phyloP scores from a whole-genome alignment of 768 basidiomycete genomes.

The Serpula lacrymans region DNA sequence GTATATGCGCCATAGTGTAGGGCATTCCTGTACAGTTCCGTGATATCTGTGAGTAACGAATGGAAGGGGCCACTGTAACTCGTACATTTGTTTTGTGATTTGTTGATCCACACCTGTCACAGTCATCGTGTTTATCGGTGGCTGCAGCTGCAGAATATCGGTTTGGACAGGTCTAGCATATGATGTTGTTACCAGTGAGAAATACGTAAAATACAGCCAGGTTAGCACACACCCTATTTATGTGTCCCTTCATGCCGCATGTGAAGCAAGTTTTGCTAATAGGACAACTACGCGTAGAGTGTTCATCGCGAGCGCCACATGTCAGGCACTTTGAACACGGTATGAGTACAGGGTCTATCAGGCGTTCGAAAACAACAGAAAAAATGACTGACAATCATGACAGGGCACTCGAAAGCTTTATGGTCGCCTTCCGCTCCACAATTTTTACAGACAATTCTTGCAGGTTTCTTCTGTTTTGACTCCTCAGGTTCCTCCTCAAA shows the following conservation, averaged over 20 bases:
- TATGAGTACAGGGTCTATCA: conserved; percentile 2
- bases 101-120: conserved; percentile 67
- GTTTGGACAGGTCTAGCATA: conserved; percentile 71
- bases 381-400: conserved; percentile 56
- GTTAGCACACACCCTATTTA: conserved; percentile 50
- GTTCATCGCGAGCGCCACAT: conserved; percentile 79
- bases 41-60: background rate
- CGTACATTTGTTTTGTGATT: conserved; percentile 62
- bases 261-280: conserved; percentile 77
- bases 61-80: conserved; percentile 4
- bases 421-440: conserved; percentile 77
- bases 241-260: conserved; percentile 84
- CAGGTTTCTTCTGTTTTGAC: conserved; percentile 35
- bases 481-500: conserved; percentile 51
- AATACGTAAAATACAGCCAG: background rate
- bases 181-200: no score
- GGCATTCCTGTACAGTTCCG: conserved; percentile 60
- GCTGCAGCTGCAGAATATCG: conserved; percentile 29
- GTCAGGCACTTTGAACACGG: conserved; percentile 58
- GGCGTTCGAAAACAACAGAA: no score
- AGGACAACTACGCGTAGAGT: conserved; percentile 73
- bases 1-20: conserved; percentile 79
- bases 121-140: conserved; percentile 40
- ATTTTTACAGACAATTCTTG: conserved; percentile 64
- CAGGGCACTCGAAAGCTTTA: conserved; percentile 62